Percentiles rank a stretch among this genome's conserved stretches.
phyloP scores from a whole-genome alignment of 805 yeast species.

The Cyberlindnera maclurae region DNA sequence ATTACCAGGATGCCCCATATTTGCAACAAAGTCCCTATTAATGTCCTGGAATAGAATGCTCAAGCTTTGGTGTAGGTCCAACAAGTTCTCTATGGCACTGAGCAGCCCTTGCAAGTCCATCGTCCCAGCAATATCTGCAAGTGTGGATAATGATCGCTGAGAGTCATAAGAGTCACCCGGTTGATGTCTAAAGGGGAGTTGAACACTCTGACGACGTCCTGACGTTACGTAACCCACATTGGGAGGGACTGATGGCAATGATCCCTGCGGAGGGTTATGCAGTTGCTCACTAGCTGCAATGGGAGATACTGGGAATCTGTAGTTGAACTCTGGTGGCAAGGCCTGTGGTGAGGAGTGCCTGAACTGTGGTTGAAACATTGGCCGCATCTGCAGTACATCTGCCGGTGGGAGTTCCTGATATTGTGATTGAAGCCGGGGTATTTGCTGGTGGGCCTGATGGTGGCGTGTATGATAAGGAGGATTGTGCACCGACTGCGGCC shows the following conservation, averaged over 20 bases:
- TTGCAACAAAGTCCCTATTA: conserved; percentile 12
- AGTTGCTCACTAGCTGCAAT: not conserved
- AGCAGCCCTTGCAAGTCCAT: conserved; percentile 3
- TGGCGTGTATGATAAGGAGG: not conserved
- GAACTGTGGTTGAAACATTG: not conserved
- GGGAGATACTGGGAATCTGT: conserved; percentile 2
- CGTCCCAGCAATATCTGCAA: conserved; percentile 22
- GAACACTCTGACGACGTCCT: conserved; percentile 11
- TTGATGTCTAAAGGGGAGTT: conserved; percentile 7
- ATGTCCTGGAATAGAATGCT: conserved; percentile 14
- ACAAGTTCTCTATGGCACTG: conserved; percentile 7
- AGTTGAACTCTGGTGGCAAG: conserved; percentile 1
- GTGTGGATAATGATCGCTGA: conserved; percentile 16
- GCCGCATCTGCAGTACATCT: not conserved
- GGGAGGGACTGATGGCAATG: not conserved
- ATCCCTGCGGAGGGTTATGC: conserved; percentile 1
- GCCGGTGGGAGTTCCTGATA: not conserved
- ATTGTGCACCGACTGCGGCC: not conserved
- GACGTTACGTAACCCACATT: not conserved
- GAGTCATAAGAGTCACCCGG: conserved; percentile 20
- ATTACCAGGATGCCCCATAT: conserved; percentile 3
- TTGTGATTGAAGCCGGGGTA: not conserved
- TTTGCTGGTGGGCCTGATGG: not conserved
- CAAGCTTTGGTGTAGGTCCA: conserved; percentile 10
- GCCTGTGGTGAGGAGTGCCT: not conserved